Evolutionary conservation across 345 rosid genomes (phyloP), one percentile per base, ranked within the genome.

Genomic region (Rubroshorea leprosula): DNA sequence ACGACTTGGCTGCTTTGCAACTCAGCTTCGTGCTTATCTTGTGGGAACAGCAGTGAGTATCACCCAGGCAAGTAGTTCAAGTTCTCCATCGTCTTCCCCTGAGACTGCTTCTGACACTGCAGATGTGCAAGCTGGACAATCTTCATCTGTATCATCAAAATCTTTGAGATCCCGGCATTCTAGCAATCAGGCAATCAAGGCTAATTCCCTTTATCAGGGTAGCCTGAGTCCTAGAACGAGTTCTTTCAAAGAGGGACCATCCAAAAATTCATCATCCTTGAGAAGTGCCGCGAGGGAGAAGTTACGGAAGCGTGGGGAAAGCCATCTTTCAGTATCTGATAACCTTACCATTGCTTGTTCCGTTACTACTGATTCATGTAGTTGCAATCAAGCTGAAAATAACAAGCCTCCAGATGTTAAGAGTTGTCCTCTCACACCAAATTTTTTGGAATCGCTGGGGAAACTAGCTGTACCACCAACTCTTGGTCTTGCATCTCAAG

Each of bases 1-100:
- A 0, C 95, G 99, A 2, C 95, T 94, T 58, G 87, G 85, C 31
- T 87, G 83, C 68, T 86, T 94, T 73, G 97, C 96, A 39, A 82
- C 84, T 58, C 94, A 84, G 70, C 77, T 94, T 35, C 86, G 86
- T 24, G 74, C 86, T 53, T 85, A 82, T 82, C 86, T 93, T 20
- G 60, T 82, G 71, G 99, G 96, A 45, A 62, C 89, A 23, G 66
- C 76, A 26, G 66, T 70, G 39, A 62, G 74, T 69, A 80, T 64
- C 57, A 39, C 44, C 38, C 65, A 62, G 55, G 72, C 63, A 39
- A 68, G 59, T 53, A 52, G 65, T 31, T 58, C 54, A 0, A 76
- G 70, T 29, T 61, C 60, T 18, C 45, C 61, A 11, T 15, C 64
- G 22, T 19, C 66, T 16, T 63, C 74, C 22, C 35, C 66, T 46